These are phyloP conservation scores for Striga asiatica DNA, from an alignment of 257 asterid species.

Conservation along the genomic window DNA sequence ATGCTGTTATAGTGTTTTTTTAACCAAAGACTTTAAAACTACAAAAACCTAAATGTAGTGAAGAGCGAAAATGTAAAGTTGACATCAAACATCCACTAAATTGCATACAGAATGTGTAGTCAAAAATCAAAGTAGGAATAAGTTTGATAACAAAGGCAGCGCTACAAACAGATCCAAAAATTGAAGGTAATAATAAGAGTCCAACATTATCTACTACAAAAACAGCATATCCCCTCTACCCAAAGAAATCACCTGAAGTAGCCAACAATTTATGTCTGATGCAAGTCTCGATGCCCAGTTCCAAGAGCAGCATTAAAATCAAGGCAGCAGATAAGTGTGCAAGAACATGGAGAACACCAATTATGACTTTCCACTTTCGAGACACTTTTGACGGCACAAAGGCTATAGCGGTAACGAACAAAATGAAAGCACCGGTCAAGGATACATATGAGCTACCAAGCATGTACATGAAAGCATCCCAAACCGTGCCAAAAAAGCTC, in stretches of 20 bases:
- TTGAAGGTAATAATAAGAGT: neutral
- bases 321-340: constrained; percentile 91
- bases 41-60: too few species aligned
- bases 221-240: constrained; percentile 1
- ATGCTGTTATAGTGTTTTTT: too few species aligned
- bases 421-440: constrained; percentile 57
- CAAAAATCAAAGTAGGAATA: neutral
- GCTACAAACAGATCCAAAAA: neutral
- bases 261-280: constrained; percentile 78
- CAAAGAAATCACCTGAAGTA: constrained; percentile 53
- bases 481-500: constrained; percentile 77
- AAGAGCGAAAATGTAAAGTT: too few species aligned
- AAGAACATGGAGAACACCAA: constrained; percentile 82
- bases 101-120: neutral
- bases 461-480: constrained; percentile 75
- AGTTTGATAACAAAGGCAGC: too few species aligned
- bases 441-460: constrained; percentile 74
- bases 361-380: constrained; percentile 53
- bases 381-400: constrained; percentile 88
- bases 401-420: constrained; percentile 51
- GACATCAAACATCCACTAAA: too few species aligned
- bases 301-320: constrained; percentile 86
- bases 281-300: constrained; percentile 86
- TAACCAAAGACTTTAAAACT: too few species aligned
- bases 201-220: neutral